phyloP scores from a whole-genome alignment of 2,329 filamentous ascomycete genomes.

The Microdochium bolleyi region DNA sequence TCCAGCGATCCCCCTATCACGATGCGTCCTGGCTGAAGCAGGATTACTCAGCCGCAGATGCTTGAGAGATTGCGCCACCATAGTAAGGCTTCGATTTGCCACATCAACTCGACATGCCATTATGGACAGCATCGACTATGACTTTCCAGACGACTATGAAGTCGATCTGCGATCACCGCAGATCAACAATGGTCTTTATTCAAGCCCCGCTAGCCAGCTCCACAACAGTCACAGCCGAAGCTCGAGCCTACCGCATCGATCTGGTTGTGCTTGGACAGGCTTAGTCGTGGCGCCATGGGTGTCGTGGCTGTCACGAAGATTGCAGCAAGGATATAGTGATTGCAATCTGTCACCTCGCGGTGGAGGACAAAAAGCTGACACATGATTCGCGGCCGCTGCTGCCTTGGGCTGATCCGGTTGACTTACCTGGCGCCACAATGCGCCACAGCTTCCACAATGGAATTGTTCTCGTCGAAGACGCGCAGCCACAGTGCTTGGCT shows the following conservation, averaged over 20 bases:
- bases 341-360: no score
- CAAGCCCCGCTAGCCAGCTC: not conserved
- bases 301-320: no score
- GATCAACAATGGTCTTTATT: not conserved
- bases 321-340: no score
- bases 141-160: not conserved
- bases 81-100: not conserved
- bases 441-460: no score
- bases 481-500: no score
- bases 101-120: not conserved
- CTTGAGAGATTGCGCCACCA: not conserved
- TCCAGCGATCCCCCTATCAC: not conserved
- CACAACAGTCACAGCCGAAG: not conserved
- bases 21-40: not conserved
- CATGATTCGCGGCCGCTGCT: no score
- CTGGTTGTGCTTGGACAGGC: no score
- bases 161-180: not conserved
- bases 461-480: no score
- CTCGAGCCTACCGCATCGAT: not conserved
- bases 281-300: no score
- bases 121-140: not conserved
- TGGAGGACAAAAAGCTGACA: no score
- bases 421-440: no score
- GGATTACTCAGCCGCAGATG: not conserved
- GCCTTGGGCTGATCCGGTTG: no score